Evolutionary conservation across 441 rosid species (phyloP).

Genomic region (Manihot esculenta): DNA sequence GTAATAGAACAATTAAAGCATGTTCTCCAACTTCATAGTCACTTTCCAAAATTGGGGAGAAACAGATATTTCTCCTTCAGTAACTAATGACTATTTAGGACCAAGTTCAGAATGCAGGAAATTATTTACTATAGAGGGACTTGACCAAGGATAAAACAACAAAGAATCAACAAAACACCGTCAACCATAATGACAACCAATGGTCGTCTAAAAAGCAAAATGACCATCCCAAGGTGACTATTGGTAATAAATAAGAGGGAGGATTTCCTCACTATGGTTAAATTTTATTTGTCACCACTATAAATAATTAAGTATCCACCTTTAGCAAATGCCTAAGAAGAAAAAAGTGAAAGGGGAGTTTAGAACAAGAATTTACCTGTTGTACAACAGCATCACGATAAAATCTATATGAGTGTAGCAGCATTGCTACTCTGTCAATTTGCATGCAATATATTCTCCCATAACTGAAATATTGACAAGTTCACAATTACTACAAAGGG

Average conservation of each 20-base stretch:
- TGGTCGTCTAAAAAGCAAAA: background rate
- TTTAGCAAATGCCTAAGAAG: background rate
- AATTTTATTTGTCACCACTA: background rate
- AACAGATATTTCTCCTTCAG: background rate
- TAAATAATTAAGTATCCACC: constrained; percentile 3
- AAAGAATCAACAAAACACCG: background rate
- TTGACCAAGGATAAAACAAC: background rate
- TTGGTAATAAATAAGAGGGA: no score
- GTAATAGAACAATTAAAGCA: background rate
- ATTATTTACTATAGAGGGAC: background rate
- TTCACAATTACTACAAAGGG: constrained; percentile 10
- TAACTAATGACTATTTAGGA: background rate
- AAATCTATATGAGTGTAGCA: constrained; percentile 82
- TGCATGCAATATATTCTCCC: constrained; percentile 99
- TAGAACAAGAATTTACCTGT: constrained; percentile 48
- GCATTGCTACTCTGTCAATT: constrained; percentile 96
- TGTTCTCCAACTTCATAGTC: constrained; percentile 7
- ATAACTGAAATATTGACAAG: constrained; percentile 55
- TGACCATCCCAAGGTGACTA: background rate
- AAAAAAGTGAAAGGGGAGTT: background rate
- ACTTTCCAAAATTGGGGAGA: background rate
- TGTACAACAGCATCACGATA: constrained; percentile 96
- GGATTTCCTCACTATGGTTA: background rate
- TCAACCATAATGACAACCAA: background rate
- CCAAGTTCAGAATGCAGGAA: no score